Conservation (phyloP, 495 filamentous ascomycete species). For the Trichoderma parareesei region DNA sequence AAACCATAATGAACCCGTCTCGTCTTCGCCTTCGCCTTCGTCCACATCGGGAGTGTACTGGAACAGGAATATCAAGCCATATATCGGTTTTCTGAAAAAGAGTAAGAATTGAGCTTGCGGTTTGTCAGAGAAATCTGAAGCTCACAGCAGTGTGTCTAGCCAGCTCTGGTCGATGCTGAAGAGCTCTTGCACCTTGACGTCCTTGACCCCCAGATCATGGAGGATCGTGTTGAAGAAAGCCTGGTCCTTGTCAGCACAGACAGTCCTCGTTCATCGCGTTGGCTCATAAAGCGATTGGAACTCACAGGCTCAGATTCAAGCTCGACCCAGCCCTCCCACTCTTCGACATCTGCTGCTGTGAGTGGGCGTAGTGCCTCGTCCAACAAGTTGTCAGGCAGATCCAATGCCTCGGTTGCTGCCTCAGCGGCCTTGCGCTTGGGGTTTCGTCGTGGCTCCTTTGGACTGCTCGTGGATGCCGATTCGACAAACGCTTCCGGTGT, state of each 20-base stretch:
- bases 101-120: constrained; percentile 4
- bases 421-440: constrained; percentile 32
- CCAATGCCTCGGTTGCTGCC: constrained; percentile 20
- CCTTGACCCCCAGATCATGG: constrained; percentile 62
- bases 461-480: neutral
- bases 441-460: constrained; percentile 24
- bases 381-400: constrained; percentile 26
- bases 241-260: constrained; percentile 27
- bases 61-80: constrained; percentile 79
- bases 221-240: constrained; percentile 81
- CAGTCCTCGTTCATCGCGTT: neutral
- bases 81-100: constrained; percentile 48
- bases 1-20: constrained; percentile 71
- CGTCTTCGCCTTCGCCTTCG: constrained; percentile 16
- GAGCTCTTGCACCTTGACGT: constrained; percentile 72
- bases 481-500: neutral
- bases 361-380: constrained; percentile 30
- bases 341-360: constrained; percentile 32
- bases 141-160: constrained; percentile 57
- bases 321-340: constrained; percentile 68
- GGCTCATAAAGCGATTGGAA: neutral
- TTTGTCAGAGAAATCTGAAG: neutral
- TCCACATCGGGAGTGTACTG: constrained; percentile 53
- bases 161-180: constrained; percentile 61
- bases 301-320: constrained; percentile 85